phyloP scores from a whole-genome alignment of 208 protist genomes.

The Hexamita inflata region DNA sequence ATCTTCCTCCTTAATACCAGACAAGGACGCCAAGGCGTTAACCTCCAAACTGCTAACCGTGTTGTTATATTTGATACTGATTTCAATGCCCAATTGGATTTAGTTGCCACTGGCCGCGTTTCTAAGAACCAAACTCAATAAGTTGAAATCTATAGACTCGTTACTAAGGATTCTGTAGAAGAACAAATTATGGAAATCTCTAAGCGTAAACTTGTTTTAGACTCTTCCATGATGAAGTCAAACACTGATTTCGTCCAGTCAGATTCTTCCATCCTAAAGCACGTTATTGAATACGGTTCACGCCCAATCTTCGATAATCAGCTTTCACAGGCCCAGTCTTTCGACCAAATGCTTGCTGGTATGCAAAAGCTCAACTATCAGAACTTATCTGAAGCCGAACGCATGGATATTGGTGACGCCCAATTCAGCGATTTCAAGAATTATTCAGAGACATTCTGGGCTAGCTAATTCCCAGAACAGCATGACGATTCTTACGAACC shows the following conservation, averaged over 20 bases:
- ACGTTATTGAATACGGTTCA: not conserved
- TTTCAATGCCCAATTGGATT: slow-evolving; percentile 90
- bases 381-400: no score
- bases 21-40: slow-evolving; percentile 62
- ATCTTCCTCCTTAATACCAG: slow-evolving; percentile 53
- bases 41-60: slow-evolving; percentile 49
- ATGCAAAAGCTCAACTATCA: no score
- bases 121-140: slow-evolving; percentile 73
- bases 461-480: no score
- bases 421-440: no score
- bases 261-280: not conserved
- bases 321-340: no score
- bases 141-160: slow-evolving; percentile 79
- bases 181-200: slow-evolving; percentile 74
- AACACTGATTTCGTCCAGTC: no score
- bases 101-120: slow-evolving; percentile 74
- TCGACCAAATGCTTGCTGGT: no score
- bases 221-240: slow-evolving; percentile 76
- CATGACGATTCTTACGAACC: no score
- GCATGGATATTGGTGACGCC: no score
- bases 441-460: no score
- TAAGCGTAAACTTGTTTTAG: slow-evolving; percentile 67
- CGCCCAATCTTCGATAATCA: no score
- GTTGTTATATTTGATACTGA: slow-evolving; percentile 83
- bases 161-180: slow-evolving; percentile 72